Base-by-base conservation (phyloP, 1,139 yeast genomes). In the Scheffersomyces parashehatae region DNA sequence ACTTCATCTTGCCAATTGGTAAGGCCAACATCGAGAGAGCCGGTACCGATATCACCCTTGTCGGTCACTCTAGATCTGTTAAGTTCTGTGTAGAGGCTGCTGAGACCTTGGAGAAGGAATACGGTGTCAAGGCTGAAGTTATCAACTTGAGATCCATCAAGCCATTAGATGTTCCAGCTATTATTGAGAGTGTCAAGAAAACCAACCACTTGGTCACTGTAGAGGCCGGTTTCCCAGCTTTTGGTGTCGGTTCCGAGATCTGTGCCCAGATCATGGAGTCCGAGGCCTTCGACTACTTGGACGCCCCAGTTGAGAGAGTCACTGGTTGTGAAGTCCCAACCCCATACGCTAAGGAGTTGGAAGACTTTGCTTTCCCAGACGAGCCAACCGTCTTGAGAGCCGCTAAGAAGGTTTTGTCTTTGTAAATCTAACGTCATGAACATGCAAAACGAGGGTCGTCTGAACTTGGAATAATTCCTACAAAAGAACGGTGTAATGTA, bases 301-400 rank as follows among this genome's bases (percentile, higher is more conserved):
- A 95, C 71, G 96, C 99, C 51, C 99, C 99, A 57, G 93, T 93
- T 56, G 96, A 87, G 75, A 89, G 99, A 80, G 95, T 91, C 62
- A 95, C 99, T 48, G 99, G 99, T 70, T 95, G 98, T 65, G 99
- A 95, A 75, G 97, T 91, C 32, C 99, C 99, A 67, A 95, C 99
- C 58, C 99, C 99, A 54, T 95, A 95, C 68, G 97, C 97, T 58
- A 82, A 84, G 71, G 95, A 87, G 74, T 82, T 95, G 67, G 99
- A 95, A 81, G 95, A 88, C 75, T 88, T 93, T 67, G 97, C 99
- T 46, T 93, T 95, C 96, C 99, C 99, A 68, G 96, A 91, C 68
- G 81, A 88, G 48, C 95, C 89, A 64, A 82, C 90, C 55, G 87
- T 95, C 59, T 80, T 88, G 66, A 86, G 93, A 79, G 97, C 96